Percentiles rank a stretch among this genome's conserved stretches.
These are phyloP conservation scores for Penicillium steckii DNA, from an alignment of 495 filamentous ascomycete genomes.

Conservation along the genomic window DNA sequence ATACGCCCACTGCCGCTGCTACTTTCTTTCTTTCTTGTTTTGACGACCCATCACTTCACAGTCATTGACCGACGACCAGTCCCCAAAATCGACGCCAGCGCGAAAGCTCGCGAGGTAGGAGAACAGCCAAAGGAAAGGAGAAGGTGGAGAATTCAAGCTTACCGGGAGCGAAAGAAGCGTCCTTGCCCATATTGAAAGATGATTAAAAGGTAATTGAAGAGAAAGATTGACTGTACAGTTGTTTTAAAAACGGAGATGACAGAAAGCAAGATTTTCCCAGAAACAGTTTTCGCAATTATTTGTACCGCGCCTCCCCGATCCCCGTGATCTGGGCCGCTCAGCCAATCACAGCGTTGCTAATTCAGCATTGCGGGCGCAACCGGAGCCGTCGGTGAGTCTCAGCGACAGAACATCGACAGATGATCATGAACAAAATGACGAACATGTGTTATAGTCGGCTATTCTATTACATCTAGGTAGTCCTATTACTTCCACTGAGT, in stretches of 20 bases:
- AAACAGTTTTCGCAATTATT: slow-evolving; percentile 19
- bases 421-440: background rate
- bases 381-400: slow-evolving; percentile 25
- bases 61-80: background rate
- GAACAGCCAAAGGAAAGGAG: slow-evolving; percentile 9
- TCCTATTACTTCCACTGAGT: too few species aligned
- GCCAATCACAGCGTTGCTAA: slow-evolving; percentile 41
- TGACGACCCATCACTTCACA: background rate
- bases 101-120: slow-evolving; percentile 5
- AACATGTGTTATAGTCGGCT: too few species aligned
- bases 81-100: background rate
- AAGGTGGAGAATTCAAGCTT: slow-evolving; percentile 18
- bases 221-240: slow-evolving; percentile 37
- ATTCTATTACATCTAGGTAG: too few species aligned
- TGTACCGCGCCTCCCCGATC: slow-evolving; percentile 37
- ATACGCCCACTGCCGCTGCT: too few species aligned
- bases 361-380: slow-evolving; percentile 40
- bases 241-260: slow-evolving; percentile 20
- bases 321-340: slow-evolving; percentile 33
- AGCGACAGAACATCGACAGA: too few species aligned
- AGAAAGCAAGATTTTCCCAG: slow-evolving; percentile 35
- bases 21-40: too few species aligned
- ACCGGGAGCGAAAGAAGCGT: slow-evolving; percentile 45
- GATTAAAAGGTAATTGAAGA: slow-evolving; percentile 25
- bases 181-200: slow-evolving; percentile 47